Percentiles rank a stretch among this genome's conserved stretches.
Conservation (phyloP, 805 yeast genomes). For the Pichia heedii region DNA sequence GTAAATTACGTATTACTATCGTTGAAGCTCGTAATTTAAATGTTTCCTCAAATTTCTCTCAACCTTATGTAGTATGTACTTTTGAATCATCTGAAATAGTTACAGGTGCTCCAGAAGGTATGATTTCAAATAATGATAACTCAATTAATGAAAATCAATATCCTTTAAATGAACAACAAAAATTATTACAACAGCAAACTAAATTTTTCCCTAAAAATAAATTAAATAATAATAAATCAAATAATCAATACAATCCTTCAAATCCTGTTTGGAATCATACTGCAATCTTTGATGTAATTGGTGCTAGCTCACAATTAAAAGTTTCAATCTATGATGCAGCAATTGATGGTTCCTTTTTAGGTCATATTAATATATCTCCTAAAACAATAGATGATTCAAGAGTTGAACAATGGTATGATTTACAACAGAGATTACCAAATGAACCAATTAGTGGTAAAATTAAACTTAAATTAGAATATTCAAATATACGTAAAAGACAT, state of each 20-base stretch:
- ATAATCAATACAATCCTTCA: conserved; percentile 26
- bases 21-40: conserved; percentile 68
- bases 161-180: neutral
- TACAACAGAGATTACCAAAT: conserved; percentile 65
- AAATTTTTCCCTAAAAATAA: neutral
- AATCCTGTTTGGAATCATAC: conserved; percentile 90
- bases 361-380: conserved; percentile 72
- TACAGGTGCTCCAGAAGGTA: conserved; percentile 63
- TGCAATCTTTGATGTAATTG: conserved; percentile 86
- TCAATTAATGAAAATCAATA: conserved; percentile 5
- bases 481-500: conserved; percentile 58
- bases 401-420: conserved; percentile 62
- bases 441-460: conserved; percentile 75
- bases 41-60: conserved; percentile 44
- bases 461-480: conserved; percentile 65
- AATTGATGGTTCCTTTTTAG: conserved; percentile 74
- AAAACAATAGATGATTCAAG: conserved; percentile 36
- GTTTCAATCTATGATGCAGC: conserved; percentile 86
- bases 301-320: conserved; percentile 74
- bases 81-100: conserved; percentile 89
- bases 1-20: conserved; percentile 73
- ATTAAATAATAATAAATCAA: conserved; percentile 1
- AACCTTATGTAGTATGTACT: conserved; percentile 85
- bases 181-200: neutral
- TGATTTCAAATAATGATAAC: conserved; percentile 1